These are phyloP conservation scores for Rauvolfia tetraphylla DNA, from an alignment of 257 asterid species.

Conservation along the genomic window DNA sequence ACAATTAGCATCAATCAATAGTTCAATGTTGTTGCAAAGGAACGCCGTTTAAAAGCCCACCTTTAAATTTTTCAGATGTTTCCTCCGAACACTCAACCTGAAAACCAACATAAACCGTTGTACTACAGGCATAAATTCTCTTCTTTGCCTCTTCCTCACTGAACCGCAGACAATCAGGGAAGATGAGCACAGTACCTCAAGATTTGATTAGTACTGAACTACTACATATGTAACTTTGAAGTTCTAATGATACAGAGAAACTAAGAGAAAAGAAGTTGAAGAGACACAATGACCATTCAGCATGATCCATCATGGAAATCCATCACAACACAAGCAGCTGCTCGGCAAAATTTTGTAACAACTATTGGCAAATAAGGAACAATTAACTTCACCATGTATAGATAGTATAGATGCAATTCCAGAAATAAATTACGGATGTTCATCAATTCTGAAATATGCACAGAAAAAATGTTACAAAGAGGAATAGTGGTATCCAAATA, in stretches of 20 bases:
- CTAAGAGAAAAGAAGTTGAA: not conserved
- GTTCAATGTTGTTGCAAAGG: not conserved
- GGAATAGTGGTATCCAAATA: not conserved
- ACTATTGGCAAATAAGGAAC: not conserved
- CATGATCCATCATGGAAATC: not conserved
- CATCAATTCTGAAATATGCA: not conserved
- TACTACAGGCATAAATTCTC: conserved; percentile 84
- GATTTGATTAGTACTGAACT: not conserved
- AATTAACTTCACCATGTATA: not conserved
- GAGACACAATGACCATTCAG: not conserved
- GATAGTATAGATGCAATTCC: not conserved
- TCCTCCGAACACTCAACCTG: conserved; percentile 87
- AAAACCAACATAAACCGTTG: conserved; percentile 81
- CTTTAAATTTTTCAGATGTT: conserved; percentile 71
- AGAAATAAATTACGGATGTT: not conserved
- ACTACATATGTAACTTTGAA: not conserved
- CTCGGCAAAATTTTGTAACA: not conserved
- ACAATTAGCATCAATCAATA: conserved; percentile 9
- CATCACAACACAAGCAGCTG: not conserved
- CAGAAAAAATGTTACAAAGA: not conserved
- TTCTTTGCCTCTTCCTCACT: conserved; percentile 96
- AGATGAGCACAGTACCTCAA: not conserved
- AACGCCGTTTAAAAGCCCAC: conserved; percentile 30
- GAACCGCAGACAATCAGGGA: conserved; percentile 17
- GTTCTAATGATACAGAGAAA: not conserved